These are phyloP conservation scores for Fonsecaea erecta DNA, from an alignment of 2,329 filamentous ascomycete genomes.

Conservation along the genomic window DNA sequence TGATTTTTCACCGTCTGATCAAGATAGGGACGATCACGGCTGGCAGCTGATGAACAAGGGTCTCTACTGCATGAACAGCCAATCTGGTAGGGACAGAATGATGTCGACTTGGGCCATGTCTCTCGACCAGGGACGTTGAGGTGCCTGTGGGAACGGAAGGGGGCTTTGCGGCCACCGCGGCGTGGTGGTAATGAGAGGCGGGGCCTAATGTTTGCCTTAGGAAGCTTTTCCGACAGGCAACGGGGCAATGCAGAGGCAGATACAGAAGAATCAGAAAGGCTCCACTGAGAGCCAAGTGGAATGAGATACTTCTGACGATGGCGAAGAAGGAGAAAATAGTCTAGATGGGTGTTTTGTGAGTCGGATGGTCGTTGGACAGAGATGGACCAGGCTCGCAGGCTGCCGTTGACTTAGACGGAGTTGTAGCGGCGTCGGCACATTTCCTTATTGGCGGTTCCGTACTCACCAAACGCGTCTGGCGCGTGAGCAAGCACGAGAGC, in stretches of 20 bases:
- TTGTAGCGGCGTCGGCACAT: background rate
- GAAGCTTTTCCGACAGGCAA: background rate
- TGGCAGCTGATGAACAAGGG: background rate
- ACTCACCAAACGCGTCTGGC: conserved; percentile 6
- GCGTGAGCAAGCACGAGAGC: background rate
- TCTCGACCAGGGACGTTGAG: conserved; percentile 9
- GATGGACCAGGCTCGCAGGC: conserved; percentile 2
- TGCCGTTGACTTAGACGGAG: background rate
- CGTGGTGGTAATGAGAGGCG: conserved; percentile 16
- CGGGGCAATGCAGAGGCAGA: conserved; percentile 1
- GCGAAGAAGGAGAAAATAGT: background rate
- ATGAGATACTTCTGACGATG: background rate
- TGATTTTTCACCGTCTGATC: background rate
- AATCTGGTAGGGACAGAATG: conserved; percentile 13
- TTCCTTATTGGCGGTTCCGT: background rate
- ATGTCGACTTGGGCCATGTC: conserved; percentile 25
- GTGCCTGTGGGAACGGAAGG: background rate
- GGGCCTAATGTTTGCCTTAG: conserved; percentile 17
- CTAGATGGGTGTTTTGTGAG: conserved; percentile 1
- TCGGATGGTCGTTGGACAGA: conserved; percentile 1
- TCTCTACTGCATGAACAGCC: conserved; percentile 17
- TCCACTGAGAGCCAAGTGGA: background rate
- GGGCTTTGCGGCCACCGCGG: background rate
- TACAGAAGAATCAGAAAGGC: background rate
- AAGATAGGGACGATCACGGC: background rate